Conservation (phyloP, 805 yeast genomes). For the Diddensiella santjacobensis region DNA sequence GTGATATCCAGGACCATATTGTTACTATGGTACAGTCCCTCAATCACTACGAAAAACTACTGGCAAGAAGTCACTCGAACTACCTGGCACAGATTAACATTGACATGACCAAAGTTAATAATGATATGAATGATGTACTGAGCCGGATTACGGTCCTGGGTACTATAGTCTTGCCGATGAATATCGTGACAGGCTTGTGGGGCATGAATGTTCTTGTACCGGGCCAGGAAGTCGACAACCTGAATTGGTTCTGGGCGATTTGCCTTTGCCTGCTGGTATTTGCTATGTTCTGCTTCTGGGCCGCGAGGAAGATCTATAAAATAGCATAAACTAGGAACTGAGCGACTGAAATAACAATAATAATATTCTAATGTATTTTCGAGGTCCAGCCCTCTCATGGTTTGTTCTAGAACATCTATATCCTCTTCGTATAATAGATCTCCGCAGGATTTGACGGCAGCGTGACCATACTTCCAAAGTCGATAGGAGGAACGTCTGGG, state of each 20-base stretch:
- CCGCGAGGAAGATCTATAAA: slow-evolving; percentile 19
- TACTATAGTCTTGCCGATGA: slow-evolving; percentile 91
- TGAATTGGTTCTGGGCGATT: slow-evolving; percentile 59
- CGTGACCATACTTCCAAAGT: slow-evolving; percentile 89
- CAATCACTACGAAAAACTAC: slow-evolving; percentile 88
- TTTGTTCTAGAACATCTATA: background rate
- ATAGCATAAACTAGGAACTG: background rate
- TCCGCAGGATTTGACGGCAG: slow-evolving; percentile 68
- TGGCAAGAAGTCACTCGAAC: slow-evolving; percentile 94
- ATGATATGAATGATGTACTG: slow-evolving; percentile 93
- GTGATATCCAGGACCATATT: slow-evolving; percentile 96
- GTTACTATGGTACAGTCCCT: slow-evolving; percentile 95
- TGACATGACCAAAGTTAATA: slow-evolving; percentile 95
- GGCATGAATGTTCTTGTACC: slow-evolving; percentile 98
- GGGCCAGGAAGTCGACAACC: slow-evolving; percentile 67
- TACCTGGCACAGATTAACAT: slow-evolving; percentile 95
- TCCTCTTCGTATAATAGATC: slow-evolving; percentile 27
- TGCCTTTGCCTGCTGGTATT: slow-evolving; percentile 28
- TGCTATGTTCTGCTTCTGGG: slow-evolving; percentile 27
- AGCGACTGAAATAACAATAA: background rate
- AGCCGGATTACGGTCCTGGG: slow-evolving; percentile 92
- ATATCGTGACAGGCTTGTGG: slow-evolving; percentile 95
- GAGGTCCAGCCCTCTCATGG: background rate
- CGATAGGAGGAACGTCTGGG: slow-evolving; percentile 46
- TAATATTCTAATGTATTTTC: background rate